A percentile compares a stretch with the other conserved stretches of the same genome.
Conservation (phyloP, 1,139 yeast genomes). For the Cylindricascospora bacillispora region DNA sequence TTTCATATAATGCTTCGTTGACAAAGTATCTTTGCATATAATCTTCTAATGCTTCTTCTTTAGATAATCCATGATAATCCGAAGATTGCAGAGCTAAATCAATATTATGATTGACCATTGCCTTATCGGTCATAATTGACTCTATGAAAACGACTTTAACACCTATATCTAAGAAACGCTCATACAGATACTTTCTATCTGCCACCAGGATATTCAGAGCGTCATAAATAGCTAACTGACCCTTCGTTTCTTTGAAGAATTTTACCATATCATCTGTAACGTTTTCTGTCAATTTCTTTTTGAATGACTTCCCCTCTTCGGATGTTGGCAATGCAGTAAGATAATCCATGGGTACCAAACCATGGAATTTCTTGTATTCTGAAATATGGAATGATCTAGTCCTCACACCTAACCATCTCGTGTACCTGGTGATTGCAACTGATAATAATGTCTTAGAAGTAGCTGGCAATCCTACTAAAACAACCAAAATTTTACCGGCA, state of each 20-base stretch:
- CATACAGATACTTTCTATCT: conserved; percentile 48
- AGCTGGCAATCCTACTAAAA: conserved; percentile 89
- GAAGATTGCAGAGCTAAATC: conserved; percentile 82
- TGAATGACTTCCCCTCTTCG: conserved; percentile 39
- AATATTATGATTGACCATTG: conserved; percentile 61
- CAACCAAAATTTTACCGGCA: conserved; percentile 87
- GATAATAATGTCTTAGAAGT: conserved; percentile 91
- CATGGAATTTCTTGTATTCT: conserved; percentile 59
- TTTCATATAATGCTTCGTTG: conserved; percentile 38
- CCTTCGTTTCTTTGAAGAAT: conserved; percentile 63
- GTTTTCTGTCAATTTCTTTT: conserved; percentile 47
- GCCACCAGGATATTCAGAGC: conserved; percentile 78
- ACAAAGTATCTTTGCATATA: conserved; percentile 41
- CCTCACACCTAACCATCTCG: conserved; percentile 91
- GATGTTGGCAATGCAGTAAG: conserved; percentile 52
- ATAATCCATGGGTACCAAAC: conserved; percentile 54
- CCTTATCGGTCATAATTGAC: conserved; percentile 65
- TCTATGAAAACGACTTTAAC: conserved; percentile 82
- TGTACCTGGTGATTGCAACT: conserved; percentile 79
- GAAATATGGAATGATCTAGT: conserved; percentile 89
- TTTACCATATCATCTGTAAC: conserved; percentile 58
- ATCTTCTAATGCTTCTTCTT: conserved; percentile 47
- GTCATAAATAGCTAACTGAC: conserved; percentile 93
- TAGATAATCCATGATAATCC: conserved; percentile 69
- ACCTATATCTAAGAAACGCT: conserved; percentile 40